Percentiles rank a stretch among this genome's conserved stretches.
Conservation (phyloP, 345 rosid species). For the Brassica carinata region DNA sequence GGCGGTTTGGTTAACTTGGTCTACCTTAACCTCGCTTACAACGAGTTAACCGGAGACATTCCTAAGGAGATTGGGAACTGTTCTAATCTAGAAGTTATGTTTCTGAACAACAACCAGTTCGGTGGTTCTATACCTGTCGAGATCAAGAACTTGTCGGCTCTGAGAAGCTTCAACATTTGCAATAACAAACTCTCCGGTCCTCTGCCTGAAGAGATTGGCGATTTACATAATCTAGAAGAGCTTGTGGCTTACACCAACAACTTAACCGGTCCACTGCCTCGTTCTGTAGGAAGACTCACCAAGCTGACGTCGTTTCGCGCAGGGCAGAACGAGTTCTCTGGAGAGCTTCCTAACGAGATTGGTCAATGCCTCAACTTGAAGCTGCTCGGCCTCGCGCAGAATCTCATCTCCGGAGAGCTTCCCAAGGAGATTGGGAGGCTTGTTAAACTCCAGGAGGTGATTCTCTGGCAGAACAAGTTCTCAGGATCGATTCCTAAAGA, state of each 20-base stretch:
- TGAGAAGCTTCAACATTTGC: constrained; percentile 62
- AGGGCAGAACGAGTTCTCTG: constrained; percentile 80
- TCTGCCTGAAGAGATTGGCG: constrained; percentile 70
- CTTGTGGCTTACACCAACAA: constrained; percentile 80
- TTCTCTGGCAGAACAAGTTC: constrained; percentile 73
- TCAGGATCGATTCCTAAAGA: constrained; percentile 72
- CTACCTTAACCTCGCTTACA: constrained; percentile 65
- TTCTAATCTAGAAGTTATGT: constrained; percentile 50
- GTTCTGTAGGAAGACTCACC: constrained; percentile 71
- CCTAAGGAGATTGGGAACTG: constrained; percentile 81
- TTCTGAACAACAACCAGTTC: constrained; percentile 69
- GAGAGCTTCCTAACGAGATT: constrained; percentile 72
- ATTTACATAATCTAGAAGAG: constrained; percentile 61
- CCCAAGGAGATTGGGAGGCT: constrained; percentile 86
- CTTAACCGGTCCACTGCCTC: constrained; percentile 78
- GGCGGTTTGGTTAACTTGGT: constrained; percentile 66
- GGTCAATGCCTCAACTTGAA: constrained; percentile 64
- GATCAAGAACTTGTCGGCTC: constrained; percentile 45
- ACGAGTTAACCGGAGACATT: constrained; percentile 53
- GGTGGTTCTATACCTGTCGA: constrained; percentile 66
- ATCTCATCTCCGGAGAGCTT: constrained; percentile 62
- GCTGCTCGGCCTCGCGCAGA: constrained; percentile 88
- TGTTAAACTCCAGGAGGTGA: constrained; percentile 56
- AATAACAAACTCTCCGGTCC: constrained; percentile 81
- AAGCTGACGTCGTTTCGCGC: constrained; percentile 62